These are phyloP conservation scores for Daedaleopsis sinensis DNA, from an alignment of 768 basidiomycete genomes.

Conservation along the genomic window DNA sequence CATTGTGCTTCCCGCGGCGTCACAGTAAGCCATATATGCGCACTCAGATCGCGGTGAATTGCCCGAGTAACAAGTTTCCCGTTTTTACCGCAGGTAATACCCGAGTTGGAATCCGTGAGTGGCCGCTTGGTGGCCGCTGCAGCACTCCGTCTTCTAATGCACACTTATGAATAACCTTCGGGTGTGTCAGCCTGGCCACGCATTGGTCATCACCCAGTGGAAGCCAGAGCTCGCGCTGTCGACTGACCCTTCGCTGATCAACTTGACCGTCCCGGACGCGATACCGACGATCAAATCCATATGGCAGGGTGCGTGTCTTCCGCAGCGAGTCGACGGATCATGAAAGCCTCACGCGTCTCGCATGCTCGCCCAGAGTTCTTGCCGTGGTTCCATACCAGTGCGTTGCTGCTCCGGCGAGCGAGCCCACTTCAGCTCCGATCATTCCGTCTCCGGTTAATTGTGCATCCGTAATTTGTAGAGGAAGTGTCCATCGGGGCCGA, in stretches of 20 bases:
- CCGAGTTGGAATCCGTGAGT: conserved; percentile 30
- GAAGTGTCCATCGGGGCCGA: conserved; percentile 52
- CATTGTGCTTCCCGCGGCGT: conserved; percentile 29
- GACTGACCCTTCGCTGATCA: conserved; percentile 39
- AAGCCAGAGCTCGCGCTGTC: conserved; percentile 43
- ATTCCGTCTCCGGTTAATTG: background rate
- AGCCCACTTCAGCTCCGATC: background rate
- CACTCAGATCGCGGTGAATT: background rate
- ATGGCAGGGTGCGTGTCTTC: conserved; percentile 39
- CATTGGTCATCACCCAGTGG: conserved; percentile 49
- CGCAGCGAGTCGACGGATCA: background rate
- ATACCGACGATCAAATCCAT: conserved; percentile 45
- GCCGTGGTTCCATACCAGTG: conserved; percentile 30
- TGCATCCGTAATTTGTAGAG: conserved; percentile 11
- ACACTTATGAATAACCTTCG: background rate
- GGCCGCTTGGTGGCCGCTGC: conserved; percentile 6
- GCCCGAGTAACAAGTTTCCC: background rate
- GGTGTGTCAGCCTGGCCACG: conserved; percentile 37
- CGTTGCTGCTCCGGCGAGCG: background rate
- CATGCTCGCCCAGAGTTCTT: conserved; percentile 23
- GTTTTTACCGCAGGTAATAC: conserved; percentile 20
- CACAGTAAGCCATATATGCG: conserved; percentile 15
- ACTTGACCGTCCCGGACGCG: conserved; percentile 44
- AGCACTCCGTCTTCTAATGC: background rate
- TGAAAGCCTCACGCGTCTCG: background rate